A percentile compares a stretch with the other conserved stretches of the same genome.
phyloP scores from a whole-genome alignment of 805 yeast genomes.

The Debaryomyces castellii region DNA sequence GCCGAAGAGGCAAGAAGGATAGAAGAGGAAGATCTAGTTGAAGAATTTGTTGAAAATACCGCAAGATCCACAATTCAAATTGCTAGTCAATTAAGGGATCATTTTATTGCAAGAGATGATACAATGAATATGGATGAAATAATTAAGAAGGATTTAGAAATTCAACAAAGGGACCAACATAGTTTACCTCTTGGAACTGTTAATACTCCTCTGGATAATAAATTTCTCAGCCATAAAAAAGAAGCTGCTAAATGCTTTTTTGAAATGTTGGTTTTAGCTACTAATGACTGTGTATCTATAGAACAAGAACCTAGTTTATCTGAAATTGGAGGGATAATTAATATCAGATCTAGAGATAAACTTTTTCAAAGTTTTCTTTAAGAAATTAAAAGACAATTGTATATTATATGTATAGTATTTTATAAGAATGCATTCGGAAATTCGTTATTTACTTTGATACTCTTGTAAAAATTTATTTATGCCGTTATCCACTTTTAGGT shows the following conservation, averaged over 20 bases:
- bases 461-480: background rate
- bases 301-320: constrained; percentile 45
- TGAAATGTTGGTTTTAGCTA: constrained; percentile 78
- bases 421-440: background rate
- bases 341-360: constrained; percentile 46
- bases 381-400: constrained; percentile 1
- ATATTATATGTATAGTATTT: constrained; percentile 4
- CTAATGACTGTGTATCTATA: constrained; percentile 65
- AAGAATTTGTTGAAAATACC: constrained; percentile 24
- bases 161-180: constrained; percentile 10
- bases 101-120: constrained; percentile 21
- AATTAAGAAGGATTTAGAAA: constrained; percentile 33
- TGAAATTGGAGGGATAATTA: constrained; percentile 56
- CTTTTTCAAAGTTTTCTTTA: constrained; percentile 17
- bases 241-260: constrained; percentile 77
- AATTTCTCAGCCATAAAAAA: constrained; percentile 38
- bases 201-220: constrained; percentile 5
- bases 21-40: constrained; percentile 14
- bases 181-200: constrained; percentile 21
- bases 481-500: background rate
- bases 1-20: background rate
- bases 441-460: background rate
- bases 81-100: constrained; percentile 45
- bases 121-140: constrained; percentile 37
- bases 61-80: constrained; percentile 54